Evolutionary conservation across 805 yeast species (phyloP).

Genomic region (Kockiozyma suomiensis): DNA sequence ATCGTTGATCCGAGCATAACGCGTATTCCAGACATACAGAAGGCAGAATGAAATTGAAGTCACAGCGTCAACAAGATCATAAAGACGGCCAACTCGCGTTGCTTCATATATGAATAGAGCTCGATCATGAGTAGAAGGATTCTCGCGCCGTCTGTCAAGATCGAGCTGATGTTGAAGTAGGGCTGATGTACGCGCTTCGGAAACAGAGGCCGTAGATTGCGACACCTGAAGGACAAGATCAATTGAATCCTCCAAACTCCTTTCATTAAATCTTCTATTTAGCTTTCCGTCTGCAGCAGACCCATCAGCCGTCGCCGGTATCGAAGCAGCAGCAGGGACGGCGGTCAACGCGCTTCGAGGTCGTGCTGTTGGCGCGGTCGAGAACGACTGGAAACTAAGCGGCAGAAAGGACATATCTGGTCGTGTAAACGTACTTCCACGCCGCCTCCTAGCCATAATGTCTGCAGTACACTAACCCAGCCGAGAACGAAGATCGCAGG

Average conservation of each 20-base stretch:
- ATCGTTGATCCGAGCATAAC: constrained; percentile 11
- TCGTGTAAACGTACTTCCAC: neutral
- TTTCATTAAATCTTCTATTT: no score
- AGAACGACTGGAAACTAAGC: constrained; percentile 5
- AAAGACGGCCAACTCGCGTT: constrained; percentile 17
- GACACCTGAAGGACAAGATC: neutral
- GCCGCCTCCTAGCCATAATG: neutral
- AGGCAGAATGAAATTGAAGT: constrained; percentile 1
- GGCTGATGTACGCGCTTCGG: constrained; percentile 7
- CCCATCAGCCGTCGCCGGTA: neutral
- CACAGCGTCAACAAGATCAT: constrained; percentile 14
- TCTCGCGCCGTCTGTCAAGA: constrained; percentile 11
- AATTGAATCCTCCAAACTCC: no score
- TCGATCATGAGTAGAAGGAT: constrained; percentile 11
- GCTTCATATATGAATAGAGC: constrained; percentile 18
- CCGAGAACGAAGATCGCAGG: neutral
- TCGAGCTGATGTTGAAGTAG: constrained; percentile 11
- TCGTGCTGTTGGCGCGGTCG: neutral
- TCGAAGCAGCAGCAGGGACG: neutral
- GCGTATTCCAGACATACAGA: constrained; percentile 18
- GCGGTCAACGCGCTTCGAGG: neutral
- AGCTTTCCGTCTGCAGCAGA: no score
- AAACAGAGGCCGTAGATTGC: neutral
- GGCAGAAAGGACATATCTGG: neutral
- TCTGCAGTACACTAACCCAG: neutral